Evolutionary conservation across 1,139 yeast species (phyloP), one percentile per base, ranked within the genome.

Genomic region (Taiozyma onychis): DNA sequence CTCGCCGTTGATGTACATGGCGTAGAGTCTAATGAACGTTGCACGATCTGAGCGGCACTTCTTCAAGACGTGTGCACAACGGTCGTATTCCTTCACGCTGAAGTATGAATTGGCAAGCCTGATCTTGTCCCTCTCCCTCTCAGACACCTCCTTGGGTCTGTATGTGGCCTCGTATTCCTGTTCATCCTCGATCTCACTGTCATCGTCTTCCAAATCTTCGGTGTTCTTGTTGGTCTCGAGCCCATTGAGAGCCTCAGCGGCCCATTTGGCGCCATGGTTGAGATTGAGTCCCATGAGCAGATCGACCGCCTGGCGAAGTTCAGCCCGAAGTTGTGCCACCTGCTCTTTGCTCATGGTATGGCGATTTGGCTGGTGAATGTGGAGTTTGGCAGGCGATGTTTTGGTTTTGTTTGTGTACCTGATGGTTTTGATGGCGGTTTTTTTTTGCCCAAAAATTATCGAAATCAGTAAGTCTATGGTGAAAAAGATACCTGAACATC

Each of bases 51-150:
- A 76, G 30, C 63, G 67, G 45, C 84, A 79, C 32, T 74, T 74
- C 50, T 73, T 73, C 53, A 91, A 69, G 21, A 75, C 75, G 57
- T 75, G 72, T 2, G 88, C 81, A 53, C 95, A 88, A 35, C 99
- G 70, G 53, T 85, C 95, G 63, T 85, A 91, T 65, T 93, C 99
- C 59, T 87, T 85, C 62, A 91, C 82, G 60, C 82, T 85, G 70
- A 93, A 89, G 60, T 87, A 85, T 0, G 88, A 66, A 51, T 82
- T 81, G 0, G 95, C 97, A 30, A 89, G 70, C 13, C 80, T 60
- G 42, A 83, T 67, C 53, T 67, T 67, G 48, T 76, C 76, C 46
- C 66, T 64, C 42, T 81, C 85, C 14, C 70, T 51, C 28, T 41
- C 39, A 30, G 28, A 14, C 14, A 34, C 18, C 21, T 22, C 35